A percentile compares a stretch with the other conserved stretches of the same genome.
These are phyloP conservation scores for Aspergillus quadricinctus DNA, from an alignment of 2,329 filamentous ascomycete species.

Conservation along the genomic window DNA sequence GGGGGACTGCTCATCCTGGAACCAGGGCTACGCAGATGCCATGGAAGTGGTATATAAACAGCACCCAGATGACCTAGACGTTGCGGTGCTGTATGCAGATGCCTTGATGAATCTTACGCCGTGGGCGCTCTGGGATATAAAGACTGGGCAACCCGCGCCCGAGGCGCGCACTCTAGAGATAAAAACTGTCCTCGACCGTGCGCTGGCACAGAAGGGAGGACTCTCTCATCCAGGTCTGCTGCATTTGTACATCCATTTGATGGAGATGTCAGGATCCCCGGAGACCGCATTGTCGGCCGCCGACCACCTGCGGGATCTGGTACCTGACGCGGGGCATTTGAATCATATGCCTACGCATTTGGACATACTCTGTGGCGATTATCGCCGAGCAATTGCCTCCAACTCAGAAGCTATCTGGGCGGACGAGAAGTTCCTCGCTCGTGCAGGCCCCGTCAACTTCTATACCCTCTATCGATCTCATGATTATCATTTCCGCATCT, in stretches of 20 bases:
- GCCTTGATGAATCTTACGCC: constrained; percentile 63
- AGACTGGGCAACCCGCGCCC: constrained; percentile 53
- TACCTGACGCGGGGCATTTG: constrained; percentile 67
- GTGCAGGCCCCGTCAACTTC: constrained; percentile 61
- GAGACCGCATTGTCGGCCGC: constrained; percentile 60
- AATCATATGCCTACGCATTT: constrained; percentile 76
- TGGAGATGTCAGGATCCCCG: constrained; percentile 69
- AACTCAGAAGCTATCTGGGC: constrained; percentile 64
- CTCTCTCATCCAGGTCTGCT: constrained; percentile 63
- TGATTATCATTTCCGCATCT: constrained; percentile 70
- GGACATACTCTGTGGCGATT: constrained; percentile 69
- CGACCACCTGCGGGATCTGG: constrained; percentile 58
- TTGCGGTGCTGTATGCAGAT: constrained; percentile 61
- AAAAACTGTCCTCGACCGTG: constrained; percentile 56
- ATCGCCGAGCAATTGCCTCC: constrained; percentile 60
- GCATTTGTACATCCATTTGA: constrained; percentile 72
- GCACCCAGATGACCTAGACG: constrained; percentile 57
- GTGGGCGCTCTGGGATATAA: constrained; percentile 61
- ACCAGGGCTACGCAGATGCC: constrained; percentile 57
- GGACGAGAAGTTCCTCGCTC: constrained; percentile 61
- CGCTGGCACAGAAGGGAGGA: constrained; percentile 48
- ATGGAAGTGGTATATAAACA: constrained; percentile 54
- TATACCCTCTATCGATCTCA: constrained; percentile 74
- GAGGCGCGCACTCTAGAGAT: constrained; percentile 56
- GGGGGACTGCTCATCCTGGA: constrained; percentile 52